These are phyloP conservation scores for Kandelia obovata DNA, from an alignment of 345 rosid species.

Conservation along the genomic window DNA sequence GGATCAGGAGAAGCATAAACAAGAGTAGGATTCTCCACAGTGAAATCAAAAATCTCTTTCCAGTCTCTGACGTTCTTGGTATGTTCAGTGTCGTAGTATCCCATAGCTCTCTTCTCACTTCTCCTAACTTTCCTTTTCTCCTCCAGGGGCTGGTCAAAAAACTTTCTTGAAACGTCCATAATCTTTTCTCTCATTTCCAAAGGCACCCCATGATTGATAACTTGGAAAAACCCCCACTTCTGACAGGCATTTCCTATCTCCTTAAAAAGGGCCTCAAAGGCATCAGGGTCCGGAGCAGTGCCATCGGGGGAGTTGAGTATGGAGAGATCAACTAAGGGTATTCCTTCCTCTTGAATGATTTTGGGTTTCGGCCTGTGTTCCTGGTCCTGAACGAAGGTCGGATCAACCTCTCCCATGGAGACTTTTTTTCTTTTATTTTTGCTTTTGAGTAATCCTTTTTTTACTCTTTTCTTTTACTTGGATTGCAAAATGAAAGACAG, in stretches of 20 bases:
- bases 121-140: conserved; percentile 40
- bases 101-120: conserved; percentile 22
- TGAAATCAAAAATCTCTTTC: conserved; percentile 47
- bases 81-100: conserved; percentile 41
- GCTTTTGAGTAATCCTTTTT: too few species aligned
- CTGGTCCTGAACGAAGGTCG: conserved; percentile 29
- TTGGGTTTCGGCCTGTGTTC: conserved; percentile 35
- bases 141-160: conserved; percentile 31
- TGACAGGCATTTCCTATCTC: conserved; percentile 36
- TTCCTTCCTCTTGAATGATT: conserved; percentile 22
- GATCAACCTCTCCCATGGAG: conserved; percentile 25
- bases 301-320: not conserved
- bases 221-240: conserved; percentile 42
- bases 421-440: not conserved
- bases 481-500: too few species aligned
- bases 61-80: conserved; percentile 56
- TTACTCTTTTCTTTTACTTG: too few species aligned
- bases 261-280: conserved; percentile 19
- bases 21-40: conserved; percentile 13
- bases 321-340: conserved; percentile 38
- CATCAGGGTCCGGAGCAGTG: not conserved
- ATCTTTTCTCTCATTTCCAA: conserved; percentile 20
- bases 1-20: conserved; percentile 27
- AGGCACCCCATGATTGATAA: conserved; percentile 46
- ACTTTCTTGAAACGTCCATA: conserved; percentile 17